phyloP scores from a whole-genome alignment of 805 yeast genomes.

The Ogataea philodendri region DNA sequence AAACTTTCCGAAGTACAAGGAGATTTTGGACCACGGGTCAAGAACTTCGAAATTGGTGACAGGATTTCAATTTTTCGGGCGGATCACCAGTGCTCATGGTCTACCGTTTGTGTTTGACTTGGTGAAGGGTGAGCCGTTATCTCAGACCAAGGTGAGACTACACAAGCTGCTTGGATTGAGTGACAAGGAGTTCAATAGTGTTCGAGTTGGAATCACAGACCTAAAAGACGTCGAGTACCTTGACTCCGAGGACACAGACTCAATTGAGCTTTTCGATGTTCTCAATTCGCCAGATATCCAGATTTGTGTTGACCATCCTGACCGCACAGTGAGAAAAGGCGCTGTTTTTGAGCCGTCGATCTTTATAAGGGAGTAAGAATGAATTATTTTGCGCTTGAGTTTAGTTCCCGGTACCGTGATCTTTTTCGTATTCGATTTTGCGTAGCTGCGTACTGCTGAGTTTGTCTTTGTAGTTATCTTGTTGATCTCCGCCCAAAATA shows the following conservation, averaged over 20 bases:
- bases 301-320: conserved; percentile 86
- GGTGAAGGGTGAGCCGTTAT: conserved; percentile 62
- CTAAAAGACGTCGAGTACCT: conserved; percentile 36
- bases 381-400: conserved; percentile 7
- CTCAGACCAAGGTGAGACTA: conserved; percentile 63
- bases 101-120: conserved; percentile 78
- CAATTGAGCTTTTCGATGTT: conserved; percentile 53
- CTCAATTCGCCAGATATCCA: conserved; percentile 33
- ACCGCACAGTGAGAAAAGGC: conserved; percentile 60
- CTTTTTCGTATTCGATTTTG: conserved; percentile 33
- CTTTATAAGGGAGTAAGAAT: conserved; percentile 42
- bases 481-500: conserved; percentile 57
- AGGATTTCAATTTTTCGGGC: conserved; percentile 76
- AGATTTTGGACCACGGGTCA: conserved; percentile 18
- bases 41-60: conserved; percentile 47
- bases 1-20: conserved; percentile 38
- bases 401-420: too few species aligned
- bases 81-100: conserved; percentile 67
- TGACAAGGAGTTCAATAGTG: conserved; percentile 74
- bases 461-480: conserved; percentile 60
- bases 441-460: conserved; percentile 84
- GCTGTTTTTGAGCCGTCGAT: conserved; percentile 56
- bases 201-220: conserved; percentile 60
- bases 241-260: conserved; percentile 52
- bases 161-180: conserved; percentile 72